Conservation (phyloP, 2,329 filamentous ascomycete species). For the Phialemoniopsis sp. region DNA sequence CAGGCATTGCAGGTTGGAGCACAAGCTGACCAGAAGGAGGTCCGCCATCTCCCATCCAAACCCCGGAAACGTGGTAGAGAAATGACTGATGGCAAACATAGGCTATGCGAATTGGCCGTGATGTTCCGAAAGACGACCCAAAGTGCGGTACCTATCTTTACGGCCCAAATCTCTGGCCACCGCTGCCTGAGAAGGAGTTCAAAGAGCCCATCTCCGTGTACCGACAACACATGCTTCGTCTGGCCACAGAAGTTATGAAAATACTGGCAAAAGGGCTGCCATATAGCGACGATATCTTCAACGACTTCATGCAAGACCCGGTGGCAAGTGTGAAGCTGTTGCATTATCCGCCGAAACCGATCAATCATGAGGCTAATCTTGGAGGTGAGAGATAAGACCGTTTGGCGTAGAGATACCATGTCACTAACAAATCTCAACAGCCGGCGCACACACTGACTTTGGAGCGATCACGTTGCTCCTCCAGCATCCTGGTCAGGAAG, state of each 20-base stretch:
- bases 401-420: too few relatives aligned
- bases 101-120: too few relatives aligned
- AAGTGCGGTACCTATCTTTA: too few relatives aligned
- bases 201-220: too few relatives aligned
- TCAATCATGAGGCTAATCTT: too few relatives aligned
- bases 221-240: conserved; percentile 6
- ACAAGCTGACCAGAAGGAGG: conserved; percentile 43
- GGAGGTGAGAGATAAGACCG: too few relatives aligned
- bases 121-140: too few relatives aligned
- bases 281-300: conserved; percentile 35
- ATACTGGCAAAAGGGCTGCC: conserved; percentile 36
- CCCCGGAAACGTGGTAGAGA: too few relatives aligned
- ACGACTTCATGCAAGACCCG: conserved; percentile 33
- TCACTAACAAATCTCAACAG: too few relatives aligned
- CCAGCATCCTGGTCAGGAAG: conserved; percentile 41
- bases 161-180: not conserved
- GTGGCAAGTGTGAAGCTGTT: conserved; percentile 36
- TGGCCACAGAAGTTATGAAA: conserved; percentile 25
- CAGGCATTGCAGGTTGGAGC: conserved; percentile 39
- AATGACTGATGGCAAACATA: too few relatives aligned
- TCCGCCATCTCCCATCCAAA: too few relatives aligned
- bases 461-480: conserved; percentile 50
- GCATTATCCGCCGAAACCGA: conserved; percentile 39
- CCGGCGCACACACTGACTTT: conserved; percentile 49
- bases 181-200: too few relatives aligned